These are phyloP conservation scores for Alternaria sp. DNA, from an alignment of 2,329 filamentous ascomycete genomes.

Conservation along the genomic window DNA sequence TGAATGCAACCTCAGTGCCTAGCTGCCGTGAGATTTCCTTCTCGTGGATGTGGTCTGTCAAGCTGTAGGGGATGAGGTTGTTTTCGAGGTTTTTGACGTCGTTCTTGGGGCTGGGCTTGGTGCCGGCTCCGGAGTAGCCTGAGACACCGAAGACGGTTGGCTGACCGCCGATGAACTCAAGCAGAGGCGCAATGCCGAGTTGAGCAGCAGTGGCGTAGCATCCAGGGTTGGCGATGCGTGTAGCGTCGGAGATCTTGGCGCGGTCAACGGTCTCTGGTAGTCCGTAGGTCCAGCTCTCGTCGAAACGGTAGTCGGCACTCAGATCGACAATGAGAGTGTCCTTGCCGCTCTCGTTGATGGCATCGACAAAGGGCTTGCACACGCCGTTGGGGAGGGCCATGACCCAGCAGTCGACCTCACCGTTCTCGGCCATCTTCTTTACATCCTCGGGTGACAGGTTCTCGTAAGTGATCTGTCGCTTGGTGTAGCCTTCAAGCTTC, in stretches of 20 bases:
- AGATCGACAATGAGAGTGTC: conserved; percentile 87
- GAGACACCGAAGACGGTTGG: conserved; percentile 90
- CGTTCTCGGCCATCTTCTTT: conserved; percentile 79
- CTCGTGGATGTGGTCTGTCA: conserved; percentile 96
- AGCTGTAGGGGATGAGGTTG: conserved; percentile 88
- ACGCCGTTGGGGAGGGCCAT: conserved; percentile 97
- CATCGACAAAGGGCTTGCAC: conserved; percentile 92
- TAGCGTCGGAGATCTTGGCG: conserved; percentile 76
- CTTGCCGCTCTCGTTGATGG: conserved; percentile 73
- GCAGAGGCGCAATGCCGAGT: conserved; percentile 82
- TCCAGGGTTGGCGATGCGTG: conserved; percentile 87
- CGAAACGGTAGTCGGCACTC: conserved; percentile 95
- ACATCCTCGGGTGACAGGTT: conserved; percentile 88
- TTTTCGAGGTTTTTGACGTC: conserved; percentile 80
- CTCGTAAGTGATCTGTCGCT: conserved; percentile 90
- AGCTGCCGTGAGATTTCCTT: conserved; percentile 84
- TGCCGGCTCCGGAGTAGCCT: conserved; percentile 93
- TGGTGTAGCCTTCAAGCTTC: conserved; percentile 86
- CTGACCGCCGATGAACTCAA: conserved; percentile 77
- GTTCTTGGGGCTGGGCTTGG: conserved; percentile 93
- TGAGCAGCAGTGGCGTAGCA: conserved; percentile 96
- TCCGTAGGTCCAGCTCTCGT: conserved; percentile 84
- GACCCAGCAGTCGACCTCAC: conserved; percentile 93
- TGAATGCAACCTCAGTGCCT: conserved; percentile 77
- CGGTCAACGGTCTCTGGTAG: conserved; percentile 85